Conservation (phyloP, 495 filamentous ascomycete species). For the Penicillium diatomitis region DNA sequence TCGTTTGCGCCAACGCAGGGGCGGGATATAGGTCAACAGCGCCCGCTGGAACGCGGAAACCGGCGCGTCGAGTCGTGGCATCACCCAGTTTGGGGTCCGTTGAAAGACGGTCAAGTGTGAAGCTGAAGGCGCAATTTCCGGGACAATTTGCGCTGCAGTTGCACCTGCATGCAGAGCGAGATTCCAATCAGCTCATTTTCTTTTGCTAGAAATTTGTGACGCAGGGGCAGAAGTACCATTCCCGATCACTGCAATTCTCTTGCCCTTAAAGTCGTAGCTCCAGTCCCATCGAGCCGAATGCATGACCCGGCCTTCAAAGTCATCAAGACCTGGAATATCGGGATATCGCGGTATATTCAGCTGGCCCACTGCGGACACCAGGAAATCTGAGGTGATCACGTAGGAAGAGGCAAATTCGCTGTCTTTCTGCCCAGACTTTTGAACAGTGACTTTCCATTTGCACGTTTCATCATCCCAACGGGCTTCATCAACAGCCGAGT, state of each 20-base stretch:
- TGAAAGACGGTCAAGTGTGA: conserved; percentile 55
- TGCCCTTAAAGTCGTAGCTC: conserved; percentile 37
- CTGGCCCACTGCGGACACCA: conserved; percentile 57
- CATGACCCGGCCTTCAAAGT: conserved; percentile 43
- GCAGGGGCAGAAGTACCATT: conserved; percentile 27
- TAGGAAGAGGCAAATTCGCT: conserved; percentile 35
- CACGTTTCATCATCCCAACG: conserved; percentile 47
- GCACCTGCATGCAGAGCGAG: conserved; percentile 37
- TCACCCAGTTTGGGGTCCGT: conserved; percentile 60
- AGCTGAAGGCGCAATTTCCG: conserved; percentile 48
- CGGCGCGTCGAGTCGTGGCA: conserved; percentile 35
- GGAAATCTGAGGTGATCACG: conserved; percentile 43
- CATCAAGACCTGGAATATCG: conserved; percentile 48
- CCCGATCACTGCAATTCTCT: conserved; percentile 46
- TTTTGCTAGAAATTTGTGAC: conserved; percentile 11
- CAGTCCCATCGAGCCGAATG: conserved; percentile 49
- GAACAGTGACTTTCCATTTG: conserved; percentile 45
- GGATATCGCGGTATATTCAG: conserved; percentile 53
- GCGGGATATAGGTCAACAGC: conserved; percentile 35
- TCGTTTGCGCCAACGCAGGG: conserved; percentile 37
- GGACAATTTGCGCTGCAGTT: conserved; percentile 63
- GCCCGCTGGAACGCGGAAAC: conserved; percentile 28
- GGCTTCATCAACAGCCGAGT: conserved; percentile 39
- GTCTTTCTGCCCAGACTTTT: conserved; percentile 37
- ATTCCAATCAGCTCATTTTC: too few relatives aligned